A percentile compares a stretch with the other conserved stretches of the same genome.
Evolutionary conservation across 2,329 filamentous ascomycete genomes (phyloP).

Genomic region (Corniculantispora saksenae): DNA sequence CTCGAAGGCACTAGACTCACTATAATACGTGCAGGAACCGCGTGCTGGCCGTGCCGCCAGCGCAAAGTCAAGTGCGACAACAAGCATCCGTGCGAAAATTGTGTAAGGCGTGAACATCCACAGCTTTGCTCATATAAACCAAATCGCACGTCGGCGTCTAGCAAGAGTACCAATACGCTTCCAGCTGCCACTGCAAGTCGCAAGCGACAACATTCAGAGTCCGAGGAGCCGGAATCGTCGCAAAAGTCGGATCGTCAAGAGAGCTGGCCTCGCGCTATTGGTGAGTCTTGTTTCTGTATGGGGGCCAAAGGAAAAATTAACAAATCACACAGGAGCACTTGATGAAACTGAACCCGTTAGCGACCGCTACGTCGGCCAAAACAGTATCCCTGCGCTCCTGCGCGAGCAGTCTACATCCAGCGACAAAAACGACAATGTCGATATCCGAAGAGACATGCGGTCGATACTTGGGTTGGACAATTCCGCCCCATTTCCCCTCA

Average conservation of each 20-base stretch:
- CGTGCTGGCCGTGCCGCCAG: constrained; percentile 68
- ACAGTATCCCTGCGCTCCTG: constrained; percentile 66
- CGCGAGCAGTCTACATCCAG: constrained; percentile 60
- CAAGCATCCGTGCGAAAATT: constrained; percentile 68
- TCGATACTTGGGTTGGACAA: constrained; percentile 67
- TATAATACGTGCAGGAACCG: constrained; percentile 48
- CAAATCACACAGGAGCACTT: constrained; percentile 35
- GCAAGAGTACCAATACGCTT: constrained; percentile 35
- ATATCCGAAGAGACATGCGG: constrained; percentile 65
- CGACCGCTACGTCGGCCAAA: constrained; percentile 65
- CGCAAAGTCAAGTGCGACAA: constrained; percentile 71
- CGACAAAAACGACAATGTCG: constrained; percentile 53
- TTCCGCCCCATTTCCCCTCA: constrained; percentile 66
- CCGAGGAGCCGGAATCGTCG: constrained; percentile 33
- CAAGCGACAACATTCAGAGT: constrained; percentile 38
- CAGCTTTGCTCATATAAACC: constrained; percentile 68
- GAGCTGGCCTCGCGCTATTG: constrained; percentile 45
- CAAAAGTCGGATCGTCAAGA: constrained; percentile 40
- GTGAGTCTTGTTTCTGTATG: constrained; percentile 27
- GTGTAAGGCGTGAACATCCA: constrained; percentile 65
- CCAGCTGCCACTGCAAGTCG: constrained; percentile 27
- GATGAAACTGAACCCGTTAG: constrained; percentile 58
- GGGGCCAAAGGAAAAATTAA: background rate
- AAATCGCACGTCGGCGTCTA: constrained; percentile 47
- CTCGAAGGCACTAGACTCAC: background rate